Evolutionary conservation across 108 stramenopile species (phyloP).

Genomic region (Mediolabrus comicus): DNA sequence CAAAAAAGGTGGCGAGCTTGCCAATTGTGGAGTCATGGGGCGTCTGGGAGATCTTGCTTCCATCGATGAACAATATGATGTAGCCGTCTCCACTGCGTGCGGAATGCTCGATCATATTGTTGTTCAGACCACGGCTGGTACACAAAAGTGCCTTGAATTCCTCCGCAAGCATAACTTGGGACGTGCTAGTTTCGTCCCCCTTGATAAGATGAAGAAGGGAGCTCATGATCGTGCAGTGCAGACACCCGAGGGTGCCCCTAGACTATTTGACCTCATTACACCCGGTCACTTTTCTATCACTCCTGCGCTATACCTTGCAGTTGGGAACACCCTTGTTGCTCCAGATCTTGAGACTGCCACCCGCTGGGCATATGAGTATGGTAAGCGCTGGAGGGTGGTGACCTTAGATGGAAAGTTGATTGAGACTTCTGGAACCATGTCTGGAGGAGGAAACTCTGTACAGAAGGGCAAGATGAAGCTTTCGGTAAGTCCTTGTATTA

Average conservation of each 20-base stretch:
- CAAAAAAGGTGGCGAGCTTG: constrained; percentile 77
- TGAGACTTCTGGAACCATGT: constrained; percentile 97
- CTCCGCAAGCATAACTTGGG: constrained; percentile 91
- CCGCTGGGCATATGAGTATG: constrained; percentile 91
- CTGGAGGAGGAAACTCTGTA: constrained; percentile 92
- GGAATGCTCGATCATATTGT: constrained; percentile 94
- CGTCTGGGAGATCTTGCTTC: constrained; percentile 96
- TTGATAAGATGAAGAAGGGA: constrained; percentile 93
- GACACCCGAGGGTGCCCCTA: constrained; percentile 84
- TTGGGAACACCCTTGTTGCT: constrained; percentile 97
- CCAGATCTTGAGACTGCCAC: constrained; percentile 92
- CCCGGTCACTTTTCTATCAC: constrained; percentile 68
- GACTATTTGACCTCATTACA: constrained; percentile 92
- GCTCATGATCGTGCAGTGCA: constrained; percentile 82
- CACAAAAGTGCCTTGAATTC: constrained; percentile 88
- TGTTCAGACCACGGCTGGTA: constrained; percentile 95
- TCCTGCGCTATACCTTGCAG: constrained; percentile 91
- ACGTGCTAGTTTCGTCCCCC: constrained; percentile 93
- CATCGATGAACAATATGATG: constrained; percentile 91
- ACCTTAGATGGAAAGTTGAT: constrained; percentile 94
- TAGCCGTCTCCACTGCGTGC: constrained; percentile 96
- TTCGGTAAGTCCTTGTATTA: constrained; percentile 52
- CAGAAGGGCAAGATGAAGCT: constrained; percentile 85
- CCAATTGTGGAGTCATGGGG: constrained; percentile 86
- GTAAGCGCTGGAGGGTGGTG: constrained; percentile 92